Conservation (phyloP, 306 rosid species). For the Parietaria judaica region DNA sequence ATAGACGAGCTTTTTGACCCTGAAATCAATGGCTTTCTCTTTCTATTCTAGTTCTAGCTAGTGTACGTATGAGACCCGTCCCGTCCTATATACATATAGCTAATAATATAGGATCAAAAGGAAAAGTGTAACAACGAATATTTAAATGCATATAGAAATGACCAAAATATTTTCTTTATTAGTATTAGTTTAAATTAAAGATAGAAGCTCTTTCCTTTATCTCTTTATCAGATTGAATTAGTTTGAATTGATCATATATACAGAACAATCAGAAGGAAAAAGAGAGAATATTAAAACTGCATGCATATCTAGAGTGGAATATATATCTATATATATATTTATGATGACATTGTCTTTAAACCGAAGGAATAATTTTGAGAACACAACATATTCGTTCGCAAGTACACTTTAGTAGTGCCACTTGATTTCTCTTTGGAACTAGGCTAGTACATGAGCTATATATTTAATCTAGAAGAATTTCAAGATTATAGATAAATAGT, state of each 20-base stretch:
- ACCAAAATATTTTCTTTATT: conserved; percentile 9
- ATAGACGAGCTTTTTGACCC: conserved; percentile 33
- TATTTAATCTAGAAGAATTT: background rate
- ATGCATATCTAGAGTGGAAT: conserved; percentile 31
- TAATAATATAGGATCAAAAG: conserved; percentile 11
- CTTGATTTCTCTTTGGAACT: conserved; percentile 2
- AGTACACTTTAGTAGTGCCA: conserved; percentile 8
- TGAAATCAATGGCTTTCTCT: background rate
- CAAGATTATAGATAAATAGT: background rate
- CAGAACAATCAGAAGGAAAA: background rate
- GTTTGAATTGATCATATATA: conserved; percentile 2
- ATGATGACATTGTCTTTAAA: conserved; percentile 15
- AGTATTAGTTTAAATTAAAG: conserved; percentile 49
- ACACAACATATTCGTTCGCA: conserved; percentile 2
- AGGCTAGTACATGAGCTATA: background rate
- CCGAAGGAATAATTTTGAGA: background rate
- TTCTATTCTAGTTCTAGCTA: background rate
- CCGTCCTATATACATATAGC: conserved; percentile 16
- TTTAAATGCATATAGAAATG: conserved; percentile 8
- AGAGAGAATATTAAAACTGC: background rate
- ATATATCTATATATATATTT: conserved; percentile 24
- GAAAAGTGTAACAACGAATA: conserved; percentile 19
- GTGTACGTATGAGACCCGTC: background rate
- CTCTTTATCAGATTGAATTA: conserved; percentile 26
- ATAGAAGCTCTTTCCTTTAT: conserved; percentile 20